Base-by-base conservation (phyloP, 2,329 filamentous ascomycete species). In the Metarhizium robertsii region DNA sequence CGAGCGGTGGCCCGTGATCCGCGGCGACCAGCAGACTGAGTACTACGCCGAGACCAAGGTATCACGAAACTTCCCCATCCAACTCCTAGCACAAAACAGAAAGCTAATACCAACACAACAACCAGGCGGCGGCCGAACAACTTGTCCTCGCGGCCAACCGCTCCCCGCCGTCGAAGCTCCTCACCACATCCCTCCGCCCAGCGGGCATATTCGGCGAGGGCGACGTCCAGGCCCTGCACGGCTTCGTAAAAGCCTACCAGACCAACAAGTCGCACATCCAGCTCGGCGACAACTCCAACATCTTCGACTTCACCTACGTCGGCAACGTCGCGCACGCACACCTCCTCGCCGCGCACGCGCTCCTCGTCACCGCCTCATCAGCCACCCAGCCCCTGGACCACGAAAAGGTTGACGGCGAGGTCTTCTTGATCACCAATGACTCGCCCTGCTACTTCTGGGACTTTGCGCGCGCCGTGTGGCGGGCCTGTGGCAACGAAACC, bases 21-120 rank as follows among this genome's bases (percentile, higher is more conserved):
- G 83, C 50, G 88, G 88, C 36, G 79, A 80, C 57, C 73, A 83
- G 61, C 86, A 92, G 71, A 77, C 77, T 55, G 88, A 91, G 70
- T 90, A 90, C 71, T 97, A 97, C 72, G 91, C 91, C 34, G 86
- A 92, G 73, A 95, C 90, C 14, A 97, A 96, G 83, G 88, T 88
- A 63, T 8, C 14, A 38, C 18, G 32, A 34, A 7, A 11, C 18
- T 1, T 50, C 29, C 47, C 8, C 40, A 4, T 2, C 10, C n/a
- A 6, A 14, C 4, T 42, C 14, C 40, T 45, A 10, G 45, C 18
- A 25, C 6, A 18, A 40, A 16, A 40, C 8, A 40, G 13, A n/a
- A 13, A 13, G 38, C 16, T 14, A 47, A 30, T 20, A 13, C n/a
- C 13, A 47, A 47, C 47, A 4, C 13, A 29, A 16, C 13, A 6